A percentile compares a stretch with the other conserved stretches of the same genome.
Evolutionary conservation across 179 eudicot genomes (phyloP).

Genomic region (Monotropa hypopitys): DNA sequence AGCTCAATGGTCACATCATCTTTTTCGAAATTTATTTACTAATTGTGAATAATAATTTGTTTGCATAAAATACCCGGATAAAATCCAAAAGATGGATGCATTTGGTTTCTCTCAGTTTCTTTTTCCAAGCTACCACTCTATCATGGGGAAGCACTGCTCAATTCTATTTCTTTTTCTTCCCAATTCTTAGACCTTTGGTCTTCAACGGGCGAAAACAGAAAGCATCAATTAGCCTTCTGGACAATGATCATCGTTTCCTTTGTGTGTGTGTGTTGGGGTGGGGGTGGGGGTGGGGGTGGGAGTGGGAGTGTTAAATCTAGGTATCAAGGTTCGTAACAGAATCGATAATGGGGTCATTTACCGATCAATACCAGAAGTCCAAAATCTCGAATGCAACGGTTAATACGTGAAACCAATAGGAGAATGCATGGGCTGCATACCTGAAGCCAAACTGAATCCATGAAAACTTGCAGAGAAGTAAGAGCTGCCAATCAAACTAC

Average conservation of each 20-base stretch:
- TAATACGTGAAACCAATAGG: background rate
- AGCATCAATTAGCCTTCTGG: too few relatives aligned
- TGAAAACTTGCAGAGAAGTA: conserved; percentile 70
- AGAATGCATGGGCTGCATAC: conserved; percentile 13
- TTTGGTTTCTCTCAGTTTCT: background rate
- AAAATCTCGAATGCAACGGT: background rate
- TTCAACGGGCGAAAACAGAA: too few relatives aligned
- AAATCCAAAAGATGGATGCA: background rate
- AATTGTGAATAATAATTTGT: background rate
- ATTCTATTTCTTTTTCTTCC: background rate
- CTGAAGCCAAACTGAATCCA: conserved; percentile 87
- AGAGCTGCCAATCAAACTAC: conserved; percentile 29
- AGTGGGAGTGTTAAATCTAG: too few relatives aligned
- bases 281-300: too few relatives aligned
- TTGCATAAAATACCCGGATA: background rate
- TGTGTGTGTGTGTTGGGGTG: too few relatives aligned
- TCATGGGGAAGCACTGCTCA: background rate
- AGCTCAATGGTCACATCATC: background rate
- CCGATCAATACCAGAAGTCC: background rate
- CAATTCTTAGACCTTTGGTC: background rate
- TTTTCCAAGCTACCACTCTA: background rate
- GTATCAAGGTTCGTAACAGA: too few relatives aligned
- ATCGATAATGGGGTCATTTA: too few relatives aligned
- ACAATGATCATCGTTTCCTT: too few relatives aligned
- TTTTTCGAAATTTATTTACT: background rate